Evolutionary conservation across 2,329 filamentous ascomycete genomes (phyloP).

Genomic region (Monosporascus sp.): DNA sequence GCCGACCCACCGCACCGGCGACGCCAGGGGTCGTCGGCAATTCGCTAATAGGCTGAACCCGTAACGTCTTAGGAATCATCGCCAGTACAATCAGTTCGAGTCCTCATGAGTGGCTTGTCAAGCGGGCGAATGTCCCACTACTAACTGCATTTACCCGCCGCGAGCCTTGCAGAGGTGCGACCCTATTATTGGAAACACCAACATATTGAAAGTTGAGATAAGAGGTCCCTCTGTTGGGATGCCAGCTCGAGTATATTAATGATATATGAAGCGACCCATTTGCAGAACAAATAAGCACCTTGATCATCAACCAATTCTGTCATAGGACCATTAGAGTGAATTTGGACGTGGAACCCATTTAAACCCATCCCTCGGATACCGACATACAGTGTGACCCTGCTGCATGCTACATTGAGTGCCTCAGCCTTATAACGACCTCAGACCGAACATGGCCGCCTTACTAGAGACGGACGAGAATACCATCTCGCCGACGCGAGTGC

Average conservation of each 20-base stretch:
- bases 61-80: conserved; percentile 14
- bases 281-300: not conserved
- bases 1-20: conserved; percentile 1
- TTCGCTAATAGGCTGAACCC: conserved; percentile 21
- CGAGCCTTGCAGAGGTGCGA: not conserved
- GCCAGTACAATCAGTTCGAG: conserved; percentile 12
- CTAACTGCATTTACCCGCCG: no score
- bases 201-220: not conserved
- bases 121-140: not conserved
- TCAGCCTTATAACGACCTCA: conserved; percentile 3
- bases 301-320: not conserved
- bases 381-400: not conserved
- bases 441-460: conserved; percentile 5
- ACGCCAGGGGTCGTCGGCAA: conserved; percentile 18
- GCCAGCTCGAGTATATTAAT: not conserved
- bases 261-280: not conserved
- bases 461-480: conserved; percentile 16
- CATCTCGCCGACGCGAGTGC: conserved; percentile 21
- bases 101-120: not conserved
- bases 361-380: not conserved
- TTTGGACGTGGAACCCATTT: not conserved
- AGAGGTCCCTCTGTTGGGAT: not conserved
- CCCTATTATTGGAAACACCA: not conserved
- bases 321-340: not conserved
- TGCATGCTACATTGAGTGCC: not conserved